Evolutionary conservation across 2,329 filamentous ascomycete genomes (phyloP), one percentile per base, ranked within the genome.

Genomic region (Apiospora hydei): DNA sequence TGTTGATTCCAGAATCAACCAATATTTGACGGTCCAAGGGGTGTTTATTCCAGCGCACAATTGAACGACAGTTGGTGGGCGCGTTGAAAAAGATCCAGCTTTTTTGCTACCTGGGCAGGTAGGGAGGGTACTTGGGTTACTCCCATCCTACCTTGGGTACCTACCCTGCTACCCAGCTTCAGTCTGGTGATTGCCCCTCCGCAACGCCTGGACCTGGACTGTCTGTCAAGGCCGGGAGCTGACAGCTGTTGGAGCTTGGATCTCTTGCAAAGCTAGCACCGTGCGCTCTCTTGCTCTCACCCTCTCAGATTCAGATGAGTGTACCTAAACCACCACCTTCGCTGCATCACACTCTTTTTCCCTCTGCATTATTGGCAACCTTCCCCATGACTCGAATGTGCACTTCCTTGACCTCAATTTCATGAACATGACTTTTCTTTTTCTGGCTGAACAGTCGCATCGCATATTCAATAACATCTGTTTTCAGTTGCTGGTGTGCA

Each of bases 301-400:
- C 53, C 18, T 11, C 30, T 8, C 30, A n/a, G 34, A 8, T 64
- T 41, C 18, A 34, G 57, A 8, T 8, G 34, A 41, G 57, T 38
- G 57, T n/a, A 41, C 57, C 57, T 41, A n/a, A n/a, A n/a, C 57
- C 34, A 64, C 10, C 57, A 64, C 34, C 57, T 64, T 64, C 41
- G 18, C 57, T 64, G 57, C 57, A n/a, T 64, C 57, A 64, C 8
- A 64, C 8, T 41, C 21, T 41, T 64, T 14, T n/a, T 41, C n/a
- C 57, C 34, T n/a, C 13, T 18, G 51, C 18, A 41, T 41, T 41
- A 64, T 41, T 64, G 8, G 57, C 57, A 64, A 64, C 57, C 57
- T 41, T 64, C 18, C 18, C 21, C 57, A 64, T 64, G 57, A 64
- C 57, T 64, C 57, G 57, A 64, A 64, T 64, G 34, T 7, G 21